A percentile compares a stretch with the other conserved stretches of the same genome.
Conservation (phyloP, 768 basidiomycete species). For the Suillus fuscotomentosus region DNA sequence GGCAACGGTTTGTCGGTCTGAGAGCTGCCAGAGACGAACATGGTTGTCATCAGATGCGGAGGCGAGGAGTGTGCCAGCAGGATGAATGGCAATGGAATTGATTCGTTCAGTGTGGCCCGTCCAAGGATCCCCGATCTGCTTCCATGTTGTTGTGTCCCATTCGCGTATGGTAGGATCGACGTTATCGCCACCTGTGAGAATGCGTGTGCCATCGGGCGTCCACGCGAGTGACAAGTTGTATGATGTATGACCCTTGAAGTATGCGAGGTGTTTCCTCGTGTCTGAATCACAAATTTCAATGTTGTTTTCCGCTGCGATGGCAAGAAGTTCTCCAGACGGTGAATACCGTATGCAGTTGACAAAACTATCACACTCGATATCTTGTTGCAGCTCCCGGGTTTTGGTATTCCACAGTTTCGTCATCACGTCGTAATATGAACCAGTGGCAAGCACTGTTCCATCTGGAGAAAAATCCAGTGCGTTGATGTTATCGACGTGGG, state of each 20-base stretch:
- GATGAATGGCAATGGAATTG: not conserved
- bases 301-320: accelerated
- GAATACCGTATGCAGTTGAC: not conserved
- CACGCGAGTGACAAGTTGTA: not conserved
- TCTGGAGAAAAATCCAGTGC: not conserved
- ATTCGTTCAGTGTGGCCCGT: not conserved
- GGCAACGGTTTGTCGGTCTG: not conserved
- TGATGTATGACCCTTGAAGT: not conserved
- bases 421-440: not conserved
- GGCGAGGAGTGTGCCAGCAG: not conserved
- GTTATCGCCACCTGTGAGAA: not conserved
- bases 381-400: not conserved
- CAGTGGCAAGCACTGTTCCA: not conserved
- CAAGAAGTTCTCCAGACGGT: not conserved
- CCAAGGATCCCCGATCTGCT: not conserved
- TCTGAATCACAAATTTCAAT: not conserved
- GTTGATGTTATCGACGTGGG: not conserved
- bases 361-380: not conserved
- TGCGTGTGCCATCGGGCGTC: not conserved
- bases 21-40: not conserved
- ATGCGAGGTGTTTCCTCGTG: not conserved
- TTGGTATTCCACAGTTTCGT: not conserved
- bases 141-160: not conserved
- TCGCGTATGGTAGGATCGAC: not conserved
- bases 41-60: not conserved